Evolutionary conservation across 305 asterid genomes (phyloP).

Genomic region (Solanum hybrid): DNA sequence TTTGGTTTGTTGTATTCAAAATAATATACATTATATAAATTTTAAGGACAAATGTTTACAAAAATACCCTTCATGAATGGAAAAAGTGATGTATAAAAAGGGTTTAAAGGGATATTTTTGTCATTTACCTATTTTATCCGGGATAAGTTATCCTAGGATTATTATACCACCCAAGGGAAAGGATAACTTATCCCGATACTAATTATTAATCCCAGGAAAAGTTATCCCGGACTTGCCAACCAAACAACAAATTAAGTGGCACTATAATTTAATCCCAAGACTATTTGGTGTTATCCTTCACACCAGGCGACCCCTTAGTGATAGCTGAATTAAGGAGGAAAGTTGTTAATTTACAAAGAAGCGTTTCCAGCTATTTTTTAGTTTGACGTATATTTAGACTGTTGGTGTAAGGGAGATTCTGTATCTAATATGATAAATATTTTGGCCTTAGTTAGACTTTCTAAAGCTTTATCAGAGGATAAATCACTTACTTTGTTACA

Average conservation of each 20-base stretch:
- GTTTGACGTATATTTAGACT: background rate
- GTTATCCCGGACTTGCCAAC: background rate
- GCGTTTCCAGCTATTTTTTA: background rate
- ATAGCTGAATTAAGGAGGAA: background rate
- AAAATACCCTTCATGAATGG: background rate
- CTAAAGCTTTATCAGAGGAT: background rate
- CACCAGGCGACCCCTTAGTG: background rate
- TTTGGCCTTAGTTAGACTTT: background rate
- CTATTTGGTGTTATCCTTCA: background rate
- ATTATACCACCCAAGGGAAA: background rate
- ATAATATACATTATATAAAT: too few relatives aligned
- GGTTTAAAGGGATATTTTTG: background rate
- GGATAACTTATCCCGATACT: background rate
- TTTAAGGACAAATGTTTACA: background rate
- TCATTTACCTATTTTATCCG: background rate
- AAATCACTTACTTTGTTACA: background rate
- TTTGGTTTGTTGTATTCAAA: background rate
- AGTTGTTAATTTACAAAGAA: background rate
- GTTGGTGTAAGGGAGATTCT: background rate
- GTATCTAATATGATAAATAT: background rate
- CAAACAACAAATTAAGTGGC: background rate
- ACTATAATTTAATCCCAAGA: background rate
- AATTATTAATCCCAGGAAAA: background rate
- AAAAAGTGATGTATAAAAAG: background rate
- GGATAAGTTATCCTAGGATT: background rate